These are phyloP conservation scores for Ruellia speciosa DNA, from an alignment of 305 asterid species.

Conservation along the genomic window DNA sequence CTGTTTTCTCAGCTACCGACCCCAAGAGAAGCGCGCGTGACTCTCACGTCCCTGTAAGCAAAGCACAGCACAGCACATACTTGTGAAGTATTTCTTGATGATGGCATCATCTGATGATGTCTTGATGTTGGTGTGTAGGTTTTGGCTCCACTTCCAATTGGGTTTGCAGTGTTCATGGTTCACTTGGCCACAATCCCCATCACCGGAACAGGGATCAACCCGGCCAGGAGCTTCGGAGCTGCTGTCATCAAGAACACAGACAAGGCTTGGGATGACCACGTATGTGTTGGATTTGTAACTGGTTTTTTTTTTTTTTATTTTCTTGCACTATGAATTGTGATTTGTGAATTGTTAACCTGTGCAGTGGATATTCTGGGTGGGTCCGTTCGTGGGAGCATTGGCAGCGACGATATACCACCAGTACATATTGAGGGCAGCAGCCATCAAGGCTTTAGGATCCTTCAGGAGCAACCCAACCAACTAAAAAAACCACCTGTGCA, in stretches of 20 bases:
- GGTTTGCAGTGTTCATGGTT: constrained; percentile 82
- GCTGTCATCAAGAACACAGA: constrained; percentile 57
- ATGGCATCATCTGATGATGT: neutral
- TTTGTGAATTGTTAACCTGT: neutral
- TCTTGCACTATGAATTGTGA: neutral
- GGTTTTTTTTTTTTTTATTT: neutral
- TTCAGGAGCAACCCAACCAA: constrained; percentile 38
- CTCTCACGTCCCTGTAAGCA: constrained; percentile 70
- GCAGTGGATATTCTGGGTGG: constrained; percentile 64
- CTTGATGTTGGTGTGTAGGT: constrained; percentile 32
- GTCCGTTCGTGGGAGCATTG: constrained; percentile 46
- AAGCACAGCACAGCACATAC: neutral
- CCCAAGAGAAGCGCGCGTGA: constrained; percentile 87
- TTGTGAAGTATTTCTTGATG: no score
- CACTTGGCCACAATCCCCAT: constrained; percentile 80
- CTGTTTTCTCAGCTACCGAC: constrained; percentile 86
- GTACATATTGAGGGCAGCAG: constrained; percentile 46
- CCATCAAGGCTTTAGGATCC: constrained; percentile 42
- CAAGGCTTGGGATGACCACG: constrained; percentile 75
- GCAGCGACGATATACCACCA: constrained; percentile 50
- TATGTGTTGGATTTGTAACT: constrained; percentile 17
- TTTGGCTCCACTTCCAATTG: constrained; percentile 84
- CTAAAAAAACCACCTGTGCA: constrained; percentile 1
- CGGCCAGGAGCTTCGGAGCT: constrained; percentile 85
- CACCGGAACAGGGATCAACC: constrained; percentile 83